Conservation (phyloP, 495 filamentous ascomycete species). For the Podospora pseudopauciseta region DNA sequence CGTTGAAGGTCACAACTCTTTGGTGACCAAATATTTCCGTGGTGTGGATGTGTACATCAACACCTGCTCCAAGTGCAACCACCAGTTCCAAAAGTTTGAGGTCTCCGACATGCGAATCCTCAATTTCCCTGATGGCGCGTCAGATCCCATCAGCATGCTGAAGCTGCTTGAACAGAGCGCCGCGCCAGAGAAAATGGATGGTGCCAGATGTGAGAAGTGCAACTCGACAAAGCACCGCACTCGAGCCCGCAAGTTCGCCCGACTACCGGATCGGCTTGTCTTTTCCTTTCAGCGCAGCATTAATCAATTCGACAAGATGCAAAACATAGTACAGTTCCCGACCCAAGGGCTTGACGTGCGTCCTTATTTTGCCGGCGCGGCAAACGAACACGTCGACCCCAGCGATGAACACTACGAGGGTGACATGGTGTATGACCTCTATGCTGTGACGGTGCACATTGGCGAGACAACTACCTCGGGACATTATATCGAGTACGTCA, state of each 20-base stretch:
- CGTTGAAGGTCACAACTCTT: slow-evolving; percentile 21
- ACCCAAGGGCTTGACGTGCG: slow-evolving; percentile 36
- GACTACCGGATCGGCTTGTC: slow-evolving; percentile 35
- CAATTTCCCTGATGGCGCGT: background rate
- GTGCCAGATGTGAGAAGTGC: slow-evolving; percentile 31
- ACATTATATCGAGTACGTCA: slow-evolving; percentile 44
- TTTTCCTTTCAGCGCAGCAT: slow-evolving; percentile 27
- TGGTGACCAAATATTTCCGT: slow-evolving; percentile 40
- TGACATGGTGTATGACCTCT: slow-evolving; percentile 42
- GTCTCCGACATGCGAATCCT: background rate
- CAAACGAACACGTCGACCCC: background rate
- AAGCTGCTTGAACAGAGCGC: background rate
- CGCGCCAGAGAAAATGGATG: background rate
- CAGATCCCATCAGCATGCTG: background rate
- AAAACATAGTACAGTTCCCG: slow-evolving; percentile 33
- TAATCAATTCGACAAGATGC: slow-evolving; percentile 22
- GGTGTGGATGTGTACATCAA: slow-evolving; percentile 30
- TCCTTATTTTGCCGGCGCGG: slow-evolving; percentile 25
- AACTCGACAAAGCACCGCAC: slow-evolving; percentile 20
- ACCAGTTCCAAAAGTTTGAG: background rate
- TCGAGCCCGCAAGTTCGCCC: slow-evolving; percentile 32
- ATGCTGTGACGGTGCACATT: slow-evolving; percentile 42
- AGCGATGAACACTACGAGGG: slow-evolving; percentile 21
- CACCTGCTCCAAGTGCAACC: slow-evolving; percentile 23
- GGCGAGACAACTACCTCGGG: slow-evolving; percentile 31